Evolutionary conservation across 345 rosid species (phyloP), one percentile per base, ranked within the genome.

Genomic region (Combretum micranthum): DNA sequence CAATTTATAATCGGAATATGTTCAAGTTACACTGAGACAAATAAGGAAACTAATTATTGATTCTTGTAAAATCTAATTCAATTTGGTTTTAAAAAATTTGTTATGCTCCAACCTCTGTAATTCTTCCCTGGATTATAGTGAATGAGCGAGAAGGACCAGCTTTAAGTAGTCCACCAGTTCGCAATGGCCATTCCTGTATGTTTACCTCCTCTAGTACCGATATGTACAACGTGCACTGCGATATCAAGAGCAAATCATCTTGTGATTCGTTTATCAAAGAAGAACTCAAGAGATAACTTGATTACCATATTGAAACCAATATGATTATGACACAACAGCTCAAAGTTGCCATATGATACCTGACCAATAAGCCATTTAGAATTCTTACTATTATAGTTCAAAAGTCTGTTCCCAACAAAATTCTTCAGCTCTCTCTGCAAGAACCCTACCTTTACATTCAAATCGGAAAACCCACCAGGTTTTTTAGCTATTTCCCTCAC

Each of bases 141-240:
- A 83, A 72, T 0, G 84, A 82, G 17, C 73, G 74, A 4, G 95
- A 77, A 22, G 79, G 75, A 64, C 86, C 83, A 13, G 85, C 55
- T 20, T 67, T 25, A 52, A 80, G 80, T 77, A 89, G 63, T 20
- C 96, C 96, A 0, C 90, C 85, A 0, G 92, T 83, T 47, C 85
- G 99, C 69, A 93, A 64, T 59, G 99, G 97, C 99, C 99, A 93
- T 20, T 92, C 97, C 99, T 97, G 85, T 46, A 89, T 67, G 68
- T 80, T 80, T 26, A 93, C 90, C 60, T 89, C 97, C 75, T 89
- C 99, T 11, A 52, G 51, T n/a, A 62, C 50, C 1, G 99, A 89
- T 63, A 80, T 87, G 52, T 80, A 87, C 69, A 93, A 52, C 4
- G 75, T 57, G 62, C 99, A 93, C 54, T 69, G 70, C 4, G 92